phyloP scores from a whole-genome alignment of 768 basidiomycete genomes.

The Boletus subcaerulescens region DNA sequence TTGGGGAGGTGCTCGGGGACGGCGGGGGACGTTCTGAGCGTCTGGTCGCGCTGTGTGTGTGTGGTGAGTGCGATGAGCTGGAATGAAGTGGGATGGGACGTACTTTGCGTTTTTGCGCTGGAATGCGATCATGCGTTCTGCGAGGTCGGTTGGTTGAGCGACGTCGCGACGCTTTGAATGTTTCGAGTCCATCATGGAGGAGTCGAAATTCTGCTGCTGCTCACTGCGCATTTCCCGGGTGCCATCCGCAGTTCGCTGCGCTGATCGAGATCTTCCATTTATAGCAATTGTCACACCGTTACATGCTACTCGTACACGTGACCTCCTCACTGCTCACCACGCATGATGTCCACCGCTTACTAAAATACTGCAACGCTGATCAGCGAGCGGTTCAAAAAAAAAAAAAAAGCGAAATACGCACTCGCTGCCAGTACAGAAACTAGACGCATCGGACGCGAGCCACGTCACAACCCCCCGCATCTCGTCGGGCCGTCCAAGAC shows the following conservation, averaged over 20 bases:
- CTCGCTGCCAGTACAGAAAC: slow-evolving; percentile 83
- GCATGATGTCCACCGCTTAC: slow-evolving; percentile 33
- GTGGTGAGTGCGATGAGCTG: slow-evolving; percentile 3
- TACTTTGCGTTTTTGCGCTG: slow-evolving; percentile 64
- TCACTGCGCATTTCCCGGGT: not conserved
- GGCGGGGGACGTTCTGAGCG: slow-evolving; percentile 42
- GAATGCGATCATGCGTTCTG: slow-evolving; percentile 64
- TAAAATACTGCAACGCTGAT: slow-evolving; percentile 19
- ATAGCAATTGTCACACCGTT: slow-evolving; percentile 1
- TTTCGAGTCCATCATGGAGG: too few relatives aligned
- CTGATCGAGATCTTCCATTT: slow-evolving; percentile 33
- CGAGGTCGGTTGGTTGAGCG: slow-evolving; percentile 45
- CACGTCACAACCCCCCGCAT: slow-evolving; percentile 67
- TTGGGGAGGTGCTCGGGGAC: slow-evolving; percentile 27
- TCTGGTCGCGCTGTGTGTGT: slow-evolving; percentile 39
- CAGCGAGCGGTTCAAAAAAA: not conserved
- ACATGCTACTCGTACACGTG: slow-evolving; percentile 20
- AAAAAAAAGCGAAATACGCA: slow-evolving; percentile 37
- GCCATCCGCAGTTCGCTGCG: slow-evolving; percentile 36
- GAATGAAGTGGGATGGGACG: slow-evolving; percentile 17
- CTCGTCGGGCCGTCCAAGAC: slow-evolving; percentile 71
- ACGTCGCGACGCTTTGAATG: slow-evolving; percentile 36
- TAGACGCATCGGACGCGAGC: slow-evolving; percentile 74
- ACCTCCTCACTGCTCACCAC: slow-evolving; percentile 20
- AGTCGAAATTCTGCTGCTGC: slow-evolving; percentile 5